Base-by-base conservation (phyloP, 495 filamentous ascomycete genomes). In the Aspergillus nidulans region DNA sequence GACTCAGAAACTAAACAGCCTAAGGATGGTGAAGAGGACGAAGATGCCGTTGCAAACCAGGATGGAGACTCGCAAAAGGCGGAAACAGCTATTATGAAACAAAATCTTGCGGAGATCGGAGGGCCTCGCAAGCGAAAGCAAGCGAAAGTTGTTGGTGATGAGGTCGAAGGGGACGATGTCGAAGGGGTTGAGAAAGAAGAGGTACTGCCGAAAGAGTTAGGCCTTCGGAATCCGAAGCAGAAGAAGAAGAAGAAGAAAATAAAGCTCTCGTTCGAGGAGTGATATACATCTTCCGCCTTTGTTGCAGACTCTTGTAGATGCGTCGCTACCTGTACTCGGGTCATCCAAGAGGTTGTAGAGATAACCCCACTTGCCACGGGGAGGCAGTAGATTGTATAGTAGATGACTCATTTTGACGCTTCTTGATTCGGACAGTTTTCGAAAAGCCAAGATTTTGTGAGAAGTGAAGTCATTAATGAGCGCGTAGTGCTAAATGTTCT, bases 221-320 rank as follows among this genome's bases (percentile, higher is more conserved):
- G 53, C 23, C 24, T 59, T 24, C 67, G 64, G 21, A 75, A 76
- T 57, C 54, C 69, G 7, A 77, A 70, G 43, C 63, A 64, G 58
- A 77, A 74, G 59, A 66, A 66, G 58, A 77, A 74, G 59, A 66
- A 66, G 49, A 77, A 76, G 68, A 75, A 78, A 58, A 73, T 73
- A 58, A 76, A 77, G 62, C 64, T 77, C 13, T 74, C 71, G 10
- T 74, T 77, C 54, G 73, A 75, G 50, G 69, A 78, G 13, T 55
- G 25, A 55, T 57, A 21, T 15, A n/a, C 26, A 10, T 2, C 19
- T 48, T n/a, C 16, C n/a, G 26, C 26, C 43, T 41, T 41, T 21
- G 21, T 13, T 44, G 12, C 10, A 21, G 41, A 21, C 6, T 12
- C 5, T 19, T 23, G 20, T 44, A 44, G 41, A 44, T 34, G 10